phyloP scores from a whole-genome alignment of 768 basidiomycete genomes.

The Boletus vermiculosoides region DNA sequence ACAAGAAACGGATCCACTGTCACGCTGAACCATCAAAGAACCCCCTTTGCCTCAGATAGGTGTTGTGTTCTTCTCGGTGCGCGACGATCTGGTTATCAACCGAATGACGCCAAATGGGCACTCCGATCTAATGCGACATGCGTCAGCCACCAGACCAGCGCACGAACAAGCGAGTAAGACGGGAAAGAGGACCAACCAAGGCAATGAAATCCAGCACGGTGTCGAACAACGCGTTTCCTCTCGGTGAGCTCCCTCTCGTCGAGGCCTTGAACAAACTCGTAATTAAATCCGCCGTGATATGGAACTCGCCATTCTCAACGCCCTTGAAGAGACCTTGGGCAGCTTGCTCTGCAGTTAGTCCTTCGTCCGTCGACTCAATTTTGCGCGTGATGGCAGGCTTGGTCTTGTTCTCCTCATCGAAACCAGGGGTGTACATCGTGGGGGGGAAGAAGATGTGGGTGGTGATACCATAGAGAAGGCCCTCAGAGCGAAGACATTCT shows the following conservation, averaged over 20 bases:
- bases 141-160: neutral
- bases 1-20: neutral
- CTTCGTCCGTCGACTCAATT: constrained; percentile 73
- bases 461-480: constrained; percentile 71
- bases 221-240: constrained; percentile 62
- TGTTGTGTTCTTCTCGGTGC: constrained; percentile 46
- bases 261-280: constrained; percentile 66
- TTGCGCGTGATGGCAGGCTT: constrained; percentile 75
- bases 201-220: constrained; percentile 39
- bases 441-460: constrained; percentile 83
- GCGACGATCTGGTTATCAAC: constrained; percentile 48
- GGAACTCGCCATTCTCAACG: constrained; percentile 63
- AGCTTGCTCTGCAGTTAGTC: constrained; percentile 60
- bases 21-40: constrained; percentile 36
- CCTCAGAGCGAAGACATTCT: constrained; percentile 77
- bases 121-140: constrained; percentile 39
- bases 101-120: constrained; percentile 51
- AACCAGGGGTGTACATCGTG: constrained; percentile 79
- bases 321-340: constrained; percentile 65
- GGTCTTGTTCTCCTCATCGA: constrained; percentile 67
- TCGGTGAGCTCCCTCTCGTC: constrained; percentile 58
- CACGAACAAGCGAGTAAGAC: neutral
- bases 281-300: constrained; percentile 73
- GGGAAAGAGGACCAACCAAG: constrained; percentile 36
- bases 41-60: constrained; percentile 43